Percentiles rank a stretch among this genome's conserved stretches.
Conservation (phyloP, 129 eudicot species). For the Deinandra increscens region DNA sequence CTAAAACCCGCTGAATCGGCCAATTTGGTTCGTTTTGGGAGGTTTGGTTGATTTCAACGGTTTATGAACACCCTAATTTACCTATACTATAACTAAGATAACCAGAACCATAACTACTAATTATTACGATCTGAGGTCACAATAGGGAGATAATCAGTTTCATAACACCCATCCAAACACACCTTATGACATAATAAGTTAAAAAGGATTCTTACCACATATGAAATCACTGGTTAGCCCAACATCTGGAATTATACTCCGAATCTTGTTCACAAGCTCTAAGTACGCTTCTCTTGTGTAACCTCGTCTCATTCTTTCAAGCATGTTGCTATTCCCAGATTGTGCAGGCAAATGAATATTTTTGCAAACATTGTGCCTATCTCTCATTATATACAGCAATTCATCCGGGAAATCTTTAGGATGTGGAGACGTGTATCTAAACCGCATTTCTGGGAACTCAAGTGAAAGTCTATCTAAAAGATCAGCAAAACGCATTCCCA, state of each 20-base stretch:
- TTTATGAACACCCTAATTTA: not conserved
- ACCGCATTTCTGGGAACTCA: slow-evolving; percentile 94
- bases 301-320: slow-evolving; percentile 93
- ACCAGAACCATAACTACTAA: not conserved
- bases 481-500: slow-evolving; percentile 91
- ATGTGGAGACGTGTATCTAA: slow-evolving; percentile 98
- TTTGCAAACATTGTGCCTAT: slow-evolving; percentile 83
- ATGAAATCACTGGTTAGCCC: slow-evolving; percentile 97
- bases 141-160: not conserved
- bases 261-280: slow-evolving; percentile 87
- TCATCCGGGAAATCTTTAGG: slow-evolving; percentile 98
- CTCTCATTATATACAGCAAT: slow-evolving; percentile 77
- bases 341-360: slow-evolving; percentile 96
- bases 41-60: not conserved
- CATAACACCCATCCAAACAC: not conserved
- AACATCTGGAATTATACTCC: slow-evolving; percentile 82
- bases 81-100: not conserved
- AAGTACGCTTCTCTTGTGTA: slow-evolving; percentile 91
- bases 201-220: slow-evolving; percentile 62
- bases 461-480: slow-evolving; percentile 77
- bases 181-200: not conserved
- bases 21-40: not conserved
- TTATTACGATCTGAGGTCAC: no score
- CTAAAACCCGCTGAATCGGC: not conserved
- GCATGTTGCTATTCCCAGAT: slow-evolving; percentile 85